Percentiles rank a stretch among this genome's conserved stretches.
phyloP scores from a whole-genome alignment of 139 green algal species.

The Micromonas pusilla region DNA sequence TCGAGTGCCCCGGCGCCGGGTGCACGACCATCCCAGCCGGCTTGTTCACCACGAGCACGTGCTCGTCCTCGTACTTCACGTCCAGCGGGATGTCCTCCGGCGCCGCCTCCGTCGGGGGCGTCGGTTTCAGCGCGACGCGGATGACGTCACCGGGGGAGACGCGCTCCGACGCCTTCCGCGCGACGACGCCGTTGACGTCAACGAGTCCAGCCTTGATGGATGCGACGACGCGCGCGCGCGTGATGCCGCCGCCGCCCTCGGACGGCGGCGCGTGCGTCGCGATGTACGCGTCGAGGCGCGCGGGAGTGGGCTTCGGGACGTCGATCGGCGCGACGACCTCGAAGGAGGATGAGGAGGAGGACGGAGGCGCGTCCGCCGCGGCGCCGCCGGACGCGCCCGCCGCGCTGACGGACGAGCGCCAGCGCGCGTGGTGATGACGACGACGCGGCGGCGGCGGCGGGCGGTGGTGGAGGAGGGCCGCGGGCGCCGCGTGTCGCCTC shows the following conservation, averaged over 20 bases:
- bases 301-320: too few relatives aligned
- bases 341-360: too few relatives aligned
- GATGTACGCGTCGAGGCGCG: not conserved
- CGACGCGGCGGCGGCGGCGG: too few relatives aligned
- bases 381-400: too few relatives aligned
- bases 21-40: slow-evolving; percentile 81
- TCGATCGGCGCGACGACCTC: too few relatives aligned
- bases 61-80: slow-evolving; percentile 84
- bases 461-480: too few relatives aligned
- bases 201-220: not conserved
- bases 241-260: too few relatives aligned
- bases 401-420: too few relatives aligned
- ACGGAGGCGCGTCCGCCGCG: too few relatives aligned
- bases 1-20: slow-evolving; percentile 49
- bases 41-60: slow-evolving; percentile 94
- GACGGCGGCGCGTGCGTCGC: not conserved
- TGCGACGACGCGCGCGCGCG: not conserved
- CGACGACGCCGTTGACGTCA: not conserved
- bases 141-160: not conserved
- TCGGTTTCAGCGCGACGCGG: not conserved
- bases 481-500: too few relatives aligned
- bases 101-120: slow-evolving; percentile 42
- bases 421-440: too few relatives aligned
- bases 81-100: slow-evolving; percentile 77
- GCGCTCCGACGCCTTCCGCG: not conserved